Conservation (phyloP, 192 early-diverging fungal genomes). For the Backusella sp. region DNA sequence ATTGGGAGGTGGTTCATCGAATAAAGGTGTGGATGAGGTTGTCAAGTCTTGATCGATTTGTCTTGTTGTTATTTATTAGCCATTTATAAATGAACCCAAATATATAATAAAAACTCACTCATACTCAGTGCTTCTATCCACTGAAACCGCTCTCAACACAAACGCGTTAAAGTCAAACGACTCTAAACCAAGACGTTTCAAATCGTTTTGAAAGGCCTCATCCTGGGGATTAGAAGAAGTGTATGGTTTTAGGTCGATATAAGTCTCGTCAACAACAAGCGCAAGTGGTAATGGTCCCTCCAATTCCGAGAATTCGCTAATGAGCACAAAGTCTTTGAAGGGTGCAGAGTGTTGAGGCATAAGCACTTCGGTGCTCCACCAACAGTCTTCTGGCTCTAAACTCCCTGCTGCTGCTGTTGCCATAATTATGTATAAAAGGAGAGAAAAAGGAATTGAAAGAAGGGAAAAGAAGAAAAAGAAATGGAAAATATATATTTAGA, state of each 20-base stretch:
- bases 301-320: slow-evolving; percentile 53
- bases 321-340: slow-evolving; percentile 50
- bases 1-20: background rate
- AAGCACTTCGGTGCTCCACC: slow-evolving; percentile 31
- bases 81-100: too few species aligned
- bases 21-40: background rate
- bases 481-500: background rate
- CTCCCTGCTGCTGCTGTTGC: background rate
- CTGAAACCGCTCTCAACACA: slow-evolving; percentile 46
- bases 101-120: background rate
- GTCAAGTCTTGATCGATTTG: slow-evolving; percentile 6
- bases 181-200: slow-evolving; percentile 13
- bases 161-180: slow-evolving; percentile 51
- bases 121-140: slow-evolving; percentile 36
- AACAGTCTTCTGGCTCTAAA: slow-evolving; percentile 11
- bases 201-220: slow-evolving; percentile 10
- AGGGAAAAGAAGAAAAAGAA: slow-evolving; percentile 6
- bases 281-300: slow-evolving; percentile 51
- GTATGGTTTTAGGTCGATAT: slow-evolving; percentile 26
- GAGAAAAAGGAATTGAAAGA: background rate
- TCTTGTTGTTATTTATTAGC: background rate
- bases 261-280: slow-evolving; percentile 29
- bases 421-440: background rate
- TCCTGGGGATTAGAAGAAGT: background rate
- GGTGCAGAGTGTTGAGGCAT: background rate